These are phyloP conservation scores for Hylodesmum podocarpum DNA, from an alignment of 306 rosid species.

Conservation along the genomic window DNA sequence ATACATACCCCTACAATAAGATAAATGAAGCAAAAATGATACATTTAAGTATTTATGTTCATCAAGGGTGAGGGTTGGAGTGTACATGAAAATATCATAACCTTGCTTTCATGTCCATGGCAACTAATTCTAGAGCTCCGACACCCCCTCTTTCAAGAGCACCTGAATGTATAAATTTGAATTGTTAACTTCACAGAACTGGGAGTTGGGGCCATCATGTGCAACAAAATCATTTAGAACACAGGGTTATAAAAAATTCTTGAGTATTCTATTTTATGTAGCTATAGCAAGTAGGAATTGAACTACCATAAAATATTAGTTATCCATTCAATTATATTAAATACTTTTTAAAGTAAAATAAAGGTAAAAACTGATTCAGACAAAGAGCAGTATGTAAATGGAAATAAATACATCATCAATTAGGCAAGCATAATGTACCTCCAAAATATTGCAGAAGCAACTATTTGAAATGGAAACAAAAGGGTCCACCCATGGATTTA, in stretches of 20 bases:
- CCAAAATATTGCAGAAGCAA: conserved; percentile 12
- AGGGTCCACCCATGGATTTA: not conserved
- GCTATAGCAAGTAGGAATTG: not conserved
- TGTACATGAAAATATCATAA: conserved; percentile 29
- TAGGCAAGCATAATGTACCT: not conserved
- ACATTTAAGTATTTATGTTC: not conserved
- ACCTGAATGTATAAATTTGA: conserved; percentile 46
- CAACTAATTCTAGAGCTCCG: conserved; percentile 99
- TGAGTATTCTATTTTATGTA: not conserved
- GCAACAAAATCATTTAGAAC: not conserved
- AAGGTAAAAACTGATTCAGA: not conserved
- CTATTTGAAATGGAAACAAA: not conserved
- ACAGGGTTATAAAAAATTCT: conserved; percentile 3
- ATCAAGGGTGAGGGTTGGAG: not conserved
- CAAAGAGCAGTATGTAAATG: conserved; percentile 4
- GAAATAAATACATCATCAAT: conserved; percentile 17
- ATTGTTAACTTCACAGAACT: conserved; percentile 16
- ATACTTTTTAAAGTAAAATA: not conserved
- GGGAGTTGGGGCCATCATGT: not conserved
- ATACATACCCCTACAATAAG: conserved; percentile 89
- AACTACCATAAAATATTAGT: not conserved
- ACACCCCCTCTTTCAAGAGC: conserved; percentile 97
- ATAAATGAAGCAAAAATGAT: conserved; percentile 24
- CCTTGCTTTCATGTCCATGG: conserved; percentile 99
- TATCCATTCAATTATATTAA: not conserved